Base-by-base conservation (phyloP, 2,329 filamentous ascomycete genomes). In the Parastagonospora avenae region DNA sequence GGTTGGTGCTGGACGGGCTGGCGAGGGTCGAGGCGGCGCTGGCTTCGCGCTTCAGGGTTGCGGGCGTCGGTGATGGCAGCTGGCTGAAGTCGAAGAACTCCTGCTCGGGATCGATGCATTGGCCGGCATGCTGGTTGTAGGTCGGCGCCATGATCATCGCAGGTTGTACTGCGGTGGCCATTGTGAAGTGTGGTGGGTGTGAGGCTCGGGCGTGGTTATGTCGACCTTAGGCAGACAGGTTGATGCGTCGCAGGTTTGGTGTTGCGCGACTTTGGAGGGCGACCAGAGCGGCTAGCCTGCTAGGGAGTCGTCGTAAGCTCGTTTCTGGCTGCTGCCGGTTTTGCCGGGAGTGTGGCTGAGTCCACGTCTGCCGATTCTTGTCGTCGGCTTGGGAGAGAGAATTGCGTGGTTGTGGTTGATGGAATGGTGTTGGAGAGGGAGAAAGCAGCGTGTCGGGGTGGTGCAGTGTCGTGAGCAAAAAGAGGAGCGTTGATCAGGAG, bases 11-110 rank as follows among this genome's bases (percentile, higher is more conserved):
- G n/a, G 84, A 81, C 4, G 84, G 80, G 48, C 80, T 77, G 37
- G 82, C 76, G 45, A 82, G 80, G 55, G 79, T 76, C 4, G 82
- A 76, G 7, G 81, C 70, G 7, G 83, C 78, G 60, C 78, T 80
- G 38, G 78, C 73, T 84, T 88, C 66, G 49, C 67, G 66, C 45
- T 73, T 73, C n/a, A 76, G 73, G 12, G 75, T 71, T 5, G 80
- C 72, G 3, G 86, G 84, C 10, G 85, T 86, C 52, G 84, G 80
- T 63, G 84, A 87, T 56, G 79, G 77, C 46, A 83, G 72, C 57
- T 79, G 79, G 66, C 88, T 85, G 73, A 88, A 90, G 67, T 77
- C 74, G 66, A 77, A 74, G 64, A 74, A 75, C 51, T 59, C 73
- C 30, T 74, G 65, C 49, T 77, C 74, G 15, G 73, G 70, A 51